Conservation (phyloP, 2,329 filamentous ascomycete species). For the Chaetomiaceae sp. region DNA sequence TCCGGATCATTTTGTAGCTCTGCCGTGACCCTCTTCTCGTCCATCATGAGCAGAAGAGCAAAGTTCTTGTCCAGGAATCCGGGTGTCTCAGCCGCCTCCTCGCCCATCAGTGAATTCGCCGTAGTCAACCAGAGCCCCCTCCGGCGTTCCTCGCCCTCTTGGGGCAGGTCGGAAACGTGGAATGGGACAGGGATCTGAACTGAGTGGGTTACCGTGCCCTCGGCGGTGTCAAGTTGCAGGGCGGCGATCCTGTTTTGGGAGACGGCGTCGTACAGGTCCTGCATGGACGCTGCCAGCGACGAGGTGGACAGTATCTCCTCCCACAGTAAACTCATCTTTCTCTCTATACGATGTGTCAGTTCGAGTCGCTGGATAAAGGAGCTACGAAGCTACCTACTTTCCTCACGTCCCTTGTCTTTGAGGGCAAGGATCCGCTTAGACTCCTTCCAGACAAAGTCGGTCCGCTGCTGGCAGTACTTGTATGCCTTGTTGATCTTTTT, state of each 20-base stretch:
- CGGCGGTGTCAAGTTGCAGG: constrained; percentile 64
- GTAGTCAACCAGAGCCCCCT: constrained; percentile 84
- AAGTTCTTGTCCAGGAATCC: constrained; percentile 79
- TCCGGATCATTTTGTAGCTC: constrained; percentile 74
- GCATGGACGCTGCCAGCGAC: constrained; percentile 76
- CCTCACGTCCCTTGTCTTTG: constrained; percentile 77
- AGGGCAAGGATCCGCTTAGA: constrained; percentile 75
- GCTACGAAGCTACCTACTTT: constrained; percentile 40
- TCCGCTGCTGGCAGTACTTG: constrained; percentile 86
- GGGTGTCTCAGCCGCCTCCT: constrained; percentile 63
- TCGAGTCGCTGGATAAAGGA: constrained; percentile 3
- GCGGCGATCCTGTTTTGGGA: constrained; percentile 83
- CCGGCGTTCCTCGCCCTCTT: constrained; percentile 62
- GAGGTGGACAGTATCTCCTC: constrained; percentile 66
- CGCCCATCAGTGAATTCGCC: constrained; percentile 67
- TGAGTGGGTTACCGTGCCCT: constrained; percentile 56
- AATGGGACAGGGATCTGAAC: constrained; percentile 62
- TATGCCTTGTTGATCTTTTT: constrained; percentile 90
- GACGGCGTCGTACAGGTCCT: constrained; percentile 75
- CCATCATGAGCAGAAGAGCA: constrained; percentile 76
- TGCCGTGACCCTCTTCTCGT: constrained; percentile 68
- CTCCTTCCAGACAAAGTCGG: constrained; percentile 88
- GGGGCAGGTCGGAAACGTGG: constrained; percentile 69
- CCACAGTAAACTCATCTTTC: constrained; percentile 65
- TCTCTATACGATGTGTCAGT: constrained; percentile 35